Percentiles rank a stretch among this genome's conserved stretches.
phyloP scores from a whole-genome alignment of 2,329 filamentous ascomycete species.

The Pseudogymnoascus sp. region DNA sequence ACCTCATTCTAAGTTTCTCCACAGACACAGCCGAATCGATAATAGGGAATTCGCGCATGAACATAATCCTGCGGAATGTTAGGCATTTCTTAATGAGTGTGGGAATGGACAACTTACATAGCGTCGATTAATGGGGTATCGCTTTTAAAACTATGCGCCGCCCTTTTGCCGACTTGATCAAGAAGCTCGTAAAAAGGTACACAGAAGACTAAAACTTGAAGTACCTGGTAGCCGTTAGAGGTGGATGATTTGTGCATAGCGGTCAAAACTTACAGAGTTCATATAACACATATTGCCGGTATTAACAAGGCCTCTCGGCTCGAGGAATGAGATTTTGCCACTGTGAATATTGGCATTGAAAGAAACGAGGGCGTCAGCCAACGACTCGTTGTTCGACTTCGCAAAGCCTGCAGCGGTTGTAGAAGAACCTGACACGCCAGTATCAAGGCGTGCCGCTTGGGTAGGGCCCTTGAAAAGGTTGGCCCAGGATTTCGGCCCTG shows the following conservation, averaged over 20 bases:
- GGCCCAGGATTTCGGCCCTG: slow-evolving; percentile 57
- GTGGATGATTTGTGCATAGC: background rate
- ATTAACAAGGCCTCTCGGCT: slow-evolving; percentile 89
- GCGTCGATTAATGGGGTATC: slow-evolving; percentile 90
- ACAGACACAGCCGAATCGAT: slow-evolving; percentile 70
- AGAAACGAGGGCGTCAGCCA: slow-evolving; percentile 68
- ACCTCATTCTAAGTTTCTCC: slow-evolving; percentile 62
- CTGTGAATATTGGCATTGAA: slow-evolving; percentile 55
- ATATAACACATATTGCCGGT: slow-evolving; percentile 99
- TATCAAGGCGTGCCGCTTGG: slow-evolving; percentile 19
- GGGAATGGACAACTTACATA: slow-evolving; percentile 55
- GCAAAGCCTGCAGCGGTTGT: slow-evolving; percentile 32
- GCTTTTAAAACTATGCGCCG: slow-evolving; percentile 86
- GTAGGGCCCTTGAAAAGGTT: slow-evolving; percentile 53
- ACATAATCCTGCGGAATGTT: slow-evolving; percentile 65
- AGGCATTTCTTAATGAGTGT: background rate
- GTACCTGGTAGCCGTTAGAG: slow-evolving; percentile 53
- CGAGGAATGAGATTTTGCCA: slow-evolving; percentile 68
- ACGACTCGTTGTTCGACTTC: slow-evolving; percentile 48
- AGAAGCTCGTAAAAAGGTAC: slow-evolving; percentile 91
- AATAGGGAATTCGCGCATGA: slow-evolving; percentile 83
- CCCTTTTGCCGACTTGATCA: slow-evolving; percentile 75
- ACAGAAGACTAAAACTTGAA: slow-evolving; percentile 93
- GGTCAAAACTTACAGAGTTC: slow-evolving; percentile 74
- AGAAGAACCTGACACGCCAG: slow-evolving; percentile 24